Evolutionary conservation across 495 filamentous ascomycete genomes (phyloP), one percentile per base, ranked within the genome.

Genomic region (Schizothecium vesticola): DNA sequence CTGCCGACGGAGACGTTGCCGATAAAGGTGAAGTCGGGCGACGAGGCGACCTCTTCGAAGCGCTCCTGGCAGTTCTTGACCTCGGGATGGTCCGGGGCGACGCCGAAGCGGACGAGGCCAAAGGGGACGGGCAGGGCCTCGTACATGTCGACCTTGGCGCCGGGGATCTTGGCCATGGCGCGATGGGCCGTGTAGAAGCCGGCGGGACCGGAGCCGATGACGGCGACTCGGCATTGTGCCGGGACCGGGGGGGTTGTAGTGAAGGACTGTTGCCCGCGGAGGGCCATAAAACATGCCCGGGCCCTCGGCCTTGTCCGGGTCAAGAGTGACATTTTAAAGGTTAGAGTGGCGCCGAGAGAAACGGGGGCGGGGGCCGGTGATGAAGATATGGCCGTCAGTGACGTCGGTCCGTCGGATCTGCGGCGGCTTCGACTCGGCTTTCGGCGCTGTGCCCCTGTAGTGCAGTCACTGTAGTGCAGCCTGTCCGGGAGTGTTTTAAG

Each of bases 1-100:
- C 84, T 83, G 28, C 96, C 95, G 63, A 99, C 84, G 8, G 90
- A 85, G 31, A 95, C 83, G 73, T 98, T 99, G 31, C 95, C 95
- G 61, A 96, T 87, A 75, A 97, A 98, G 63, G 90, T 93, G 78
- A 99, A 98, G 57, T 89, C 82, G 0, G 91, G 85, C 2, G 90
- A 93, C 22, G 81, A 76, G 4, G 94, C 96, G 19, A 98, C 90
- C 76, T 96, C 91, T 61, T 89, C 87, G 69, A 99, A 97, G 74
- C 92, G 97, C 1, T 94, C 92, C 77, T 96, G 88, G 77, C 94
- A 98, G 75, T 97, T 97, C 93, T 99, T 99, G 56, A 98, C 95
- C 81, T 98, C 94, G 16, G 95, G 94, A 78, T 99, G 95, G 76
- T 99, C 95, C 9, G 95, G 95, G 12, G 95, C 96, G 61, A 99